Conservation (phyloP, 2,329 filamentous ascomycete genomes). For the Hypoxylon sp. region DNA sequence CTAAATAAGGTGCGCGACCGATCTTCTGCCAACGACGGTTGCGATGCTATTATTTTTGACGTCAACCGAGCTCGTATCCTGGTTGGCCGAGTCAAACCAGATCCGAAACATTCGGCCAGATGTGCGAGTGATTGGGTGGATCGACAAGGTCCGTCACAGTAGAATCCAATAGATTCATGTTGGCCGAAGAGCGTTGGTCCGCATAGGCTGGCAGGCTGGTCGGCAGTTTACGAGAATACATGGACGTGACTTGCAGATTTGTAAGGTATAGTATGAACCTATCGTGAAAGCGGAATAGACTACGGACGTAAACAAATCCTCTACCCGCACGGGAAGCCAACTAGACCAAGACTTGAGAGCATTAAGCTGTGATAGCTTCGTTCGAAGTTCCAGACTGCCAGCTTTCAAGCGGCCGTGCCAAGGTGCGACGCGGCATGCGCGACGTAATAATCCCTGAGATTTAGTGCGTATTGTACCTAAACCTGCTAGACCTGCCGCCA, state of each 20-base stretch:
- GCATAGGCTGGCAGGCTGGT: too few species aligned
- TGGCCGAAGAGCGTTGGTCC: slow-evolving; percentile 8
- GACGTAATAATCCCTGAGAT: background rate
- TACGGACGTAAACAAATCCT: slow-evolving; percentile 1
- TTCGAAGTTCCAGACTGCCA: background rate
- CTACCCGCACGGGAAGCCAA: slow-evolving; percentile 8
- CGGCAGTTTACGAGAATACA: too few species aligned
- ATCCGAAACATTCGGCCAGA: slow-evolving; percentile 20
- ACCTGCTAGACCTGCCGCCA: too few species aligned
- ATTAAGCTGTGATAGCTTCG: background rate
- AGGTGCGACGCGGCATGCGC: background rate
- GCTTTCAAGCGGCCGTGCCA: background rate
- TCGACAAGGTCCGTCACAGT: slow-evolving; percentile 27
- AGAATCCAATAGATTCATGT: slow-evolving; percentile 12
- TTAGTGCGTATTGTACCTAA: too few species aligned
- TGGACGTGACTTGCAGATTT: too few species aligned
- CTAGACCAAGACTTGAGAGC: slow-evolving; percentile 8
- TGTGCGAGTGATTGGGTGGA: slow-evolving; percentile 22
- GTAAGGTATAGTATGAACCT: background rate
- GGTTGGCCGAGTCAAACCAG: slow-evolving; percentile 21
- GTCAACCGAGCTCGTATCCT: slow-evolving; percentile 28
- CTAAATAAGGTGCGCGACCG: background rate
- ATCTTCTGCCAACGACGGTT: too few species aligned
- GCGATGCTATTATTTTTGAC: too few species aligned
- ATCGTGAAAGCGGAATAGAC: background rate